A percentile compares a stretch with the other conserved stretches of the same genome.
phyloP scores from a whole-genome alignment of 2,329 filamentous ascomycete genomes.

The Colletotrichum navitas region DNA sequence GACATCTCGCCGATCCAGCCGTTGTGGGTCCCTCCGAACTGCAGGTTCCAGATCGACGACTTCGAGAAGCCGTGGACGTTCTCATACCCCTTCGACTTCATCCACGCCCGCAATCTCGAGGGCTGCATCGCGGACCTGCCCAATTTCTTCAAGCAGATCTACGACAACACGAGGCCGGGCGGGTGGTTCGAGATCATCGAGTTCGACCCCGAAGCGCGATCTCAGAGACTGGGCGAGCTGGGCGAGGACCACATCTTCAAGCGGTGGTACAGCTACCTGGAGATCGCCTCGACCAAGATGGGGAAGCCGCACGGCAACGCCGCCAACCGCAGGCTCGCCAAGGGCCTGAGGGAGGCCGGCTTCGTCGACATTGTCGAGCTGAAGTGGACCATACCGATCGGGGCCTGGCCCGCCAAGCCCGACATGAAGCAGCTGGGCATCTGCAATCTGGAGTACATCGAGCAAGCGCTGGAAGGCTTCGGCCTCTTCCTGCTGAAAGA shows the following conservation, averaged over 20 bases:
- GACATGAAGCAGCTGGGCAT: slow-evolving; percentile 37
- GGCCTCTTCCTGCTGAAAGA: slow-evolving; percentile 47
- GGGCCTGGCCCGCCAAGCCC: slow-evolving; percentile 34
- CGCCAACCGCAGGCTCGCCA: slow-evolving; percentile 41
- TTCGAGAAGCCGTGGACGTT: slow-evolving; percentile 58
- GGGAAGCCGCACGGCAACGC: slow-evolving; percentile 48
- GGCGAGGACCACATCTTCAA: slow-evolving; percentile 20
- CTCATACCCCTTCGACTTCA: slow-evolving; percentile 64
- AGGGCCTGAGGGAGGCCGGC: slow-evolving; percentile 44
- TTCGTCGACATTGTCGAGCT: slow-evolving; percentile 43
- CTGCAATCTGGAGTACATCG: slow-evolving; percentile 45
- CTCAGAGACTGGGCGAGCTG: slow-evolving; percentile 5
- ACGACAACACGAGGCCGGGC: slow-evolving; percentile 59
- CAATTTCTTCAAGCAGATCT: slow-evolving; percentile 65
- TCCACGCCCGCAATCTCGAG: slow-evolving; percentile 70
- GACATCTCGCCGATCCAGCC: slow-evolving; percentile 71
- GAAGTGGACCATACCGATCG: slow-evolving; percentile 41
- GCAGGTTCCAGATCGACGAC: slow-evolving; percentile 54
- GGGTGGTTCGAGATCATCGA: slow-evolving; percentile 51
- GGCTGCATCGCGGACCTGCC: slow-evolving; percentile 70
- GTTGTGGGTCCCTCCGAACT: slow-evolving; percentile 50
- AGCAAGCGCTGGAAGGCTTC: slow-evolving; percentile 49
- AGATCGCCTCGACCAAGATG: slow-evolving; percentile 47
- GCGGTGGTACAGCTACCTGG: slow-evolving; percentile 48
- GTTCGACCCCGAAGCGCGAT: slow-evolving; percentile 44